Percentiles rank a stretch among this genome's conserved stretches.
These are phyloP conservation scores for Apiotrichum sp. DNA, from an alignment of 1,284 basidiomycete genomes.

Conservation along the genomic window DNA sequence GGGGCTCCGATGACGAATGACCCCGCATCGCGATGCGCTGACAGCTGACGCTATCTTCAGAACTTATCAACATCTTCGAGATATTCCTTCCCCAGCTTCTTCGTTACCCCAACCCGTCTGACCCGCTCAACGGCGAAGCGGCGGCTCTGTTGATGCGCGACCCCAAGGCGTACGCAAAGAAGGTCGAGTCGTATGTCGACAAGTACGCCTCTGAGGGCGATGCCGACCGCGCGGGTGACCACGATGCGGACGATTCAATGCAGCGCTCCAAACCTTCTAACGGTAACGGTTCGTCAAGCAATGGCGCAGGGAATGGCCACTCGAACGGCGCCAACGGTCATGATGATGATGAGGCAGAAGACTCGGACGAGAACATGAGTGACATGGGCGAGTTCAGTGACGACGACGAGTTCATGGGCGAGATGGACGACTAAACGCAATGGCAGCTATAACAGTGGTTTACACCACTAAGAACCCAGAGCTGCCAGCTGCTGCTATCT, in stretches of 20 bases:
- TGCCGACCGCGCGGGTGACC: conserved; percentile 44
- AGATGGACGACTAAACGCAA: conserved; percentile 30
- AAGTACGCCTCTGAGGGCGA: conserved; percentile 48
- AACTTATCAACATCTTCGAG: conserved; percentile 99
- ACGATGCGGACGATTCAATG: conserved; percentile 38
- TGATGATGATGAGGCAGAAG: conserved; percentile 57
- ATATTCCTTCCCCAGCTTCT: conserved; percentile 94
- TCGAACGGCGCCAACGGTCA: conserved; percentile 51
- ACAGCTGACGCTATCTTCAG: conserved; percentile 47
- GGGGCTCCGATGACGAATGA: neutral
- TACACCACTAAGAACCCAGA: too few relatives aligned
- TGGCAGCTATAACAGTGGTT: too few relatives aligned
- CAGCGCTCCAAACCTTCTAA: conserved; percentile 5
- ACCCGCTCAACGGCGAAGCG: conserved; percentile 95
- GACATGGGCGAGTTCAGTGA: conserved; percentile 84
- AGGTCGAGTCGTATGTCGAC: conserved; percentile 63
- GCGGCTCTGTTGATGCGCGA: conserved; percentile 95
- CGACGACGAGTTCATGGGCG: conserved; percentile 52
- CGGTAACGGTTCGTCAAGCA: conserved; percentile 14
- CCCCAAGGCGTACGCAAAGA: conserved; percentile 85
- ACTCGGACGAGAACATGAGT: conserved; percentile 78
- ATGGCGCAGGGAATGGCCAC: conserved; percentile 18
- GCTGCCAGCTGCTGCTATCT: too few relatives aligned
- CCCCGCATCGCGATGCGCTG: neutral
- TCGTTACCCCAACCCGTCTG: conserved; percentile 95